Base-by-base conservation (phyloP, 208 protist species). In the Wallacemonas sp. region DNA sequence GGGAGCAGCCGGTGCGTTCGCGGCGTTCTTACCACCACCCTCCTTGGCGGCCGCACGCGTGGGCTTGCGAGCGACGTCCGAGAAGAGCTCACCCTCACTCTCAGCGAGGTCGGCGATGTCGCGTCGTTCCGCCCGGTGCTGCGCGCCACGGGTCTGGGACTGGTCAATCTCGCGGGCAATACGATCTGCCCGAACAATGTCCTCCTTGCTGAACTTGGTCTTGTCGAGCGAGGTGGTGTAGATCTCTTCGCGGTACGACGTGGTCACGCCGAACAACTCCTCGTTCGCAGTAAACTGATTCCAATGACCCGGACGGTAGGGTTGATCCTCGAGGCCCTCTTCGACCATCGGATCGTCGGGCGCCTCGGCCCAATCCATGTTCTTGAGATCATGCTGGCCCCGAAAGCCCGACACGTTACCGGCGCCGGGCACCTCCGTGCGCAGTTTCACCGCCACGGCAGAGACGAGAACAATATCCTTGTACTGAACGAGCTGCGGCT, bases 211-310 rank as follows among this genome's bases (percentile, higher is more conserved):
- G 26, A 95, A 63, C 76, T 83, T 85, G 45, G 70, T 73, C 59
- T 81, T 78, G 64, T 96, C 87, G 55, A 97, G 74, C 38, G 76
- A 78, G n/a, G 89, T 97, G 48, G 92, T 97, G 79, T 97, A 97
- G 15, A 87, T 22, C 24, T 89, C 78, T 54, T 97, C 92, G 44
- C 74, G 69, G 76, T 95, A 97, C 13, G 88, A 93, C n/a, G 85
- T 85, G 66, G 71, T 78, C 9, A 93, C 77, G 36, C 87, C 88
- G 60, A 97, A 89, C 60, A 62, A 55, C 65, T 71, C 15, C 63
- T 84, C 81, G 68, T 97, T 97, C 19, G 73, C 81, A 68, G 76
- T 75, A 54, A 97, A 96, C 76, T 97, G 92, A 66, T 97, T 83
- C 86, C 88, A 97, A 39, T 83, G 48, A 17, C 85, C 89, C n/a